Evolutionary conservation across 495 filamentous ascomycete genomes (phyloP), one percentile per base, ranked within the genome.

Genomic region (Lophium mytilinum): DNA sequence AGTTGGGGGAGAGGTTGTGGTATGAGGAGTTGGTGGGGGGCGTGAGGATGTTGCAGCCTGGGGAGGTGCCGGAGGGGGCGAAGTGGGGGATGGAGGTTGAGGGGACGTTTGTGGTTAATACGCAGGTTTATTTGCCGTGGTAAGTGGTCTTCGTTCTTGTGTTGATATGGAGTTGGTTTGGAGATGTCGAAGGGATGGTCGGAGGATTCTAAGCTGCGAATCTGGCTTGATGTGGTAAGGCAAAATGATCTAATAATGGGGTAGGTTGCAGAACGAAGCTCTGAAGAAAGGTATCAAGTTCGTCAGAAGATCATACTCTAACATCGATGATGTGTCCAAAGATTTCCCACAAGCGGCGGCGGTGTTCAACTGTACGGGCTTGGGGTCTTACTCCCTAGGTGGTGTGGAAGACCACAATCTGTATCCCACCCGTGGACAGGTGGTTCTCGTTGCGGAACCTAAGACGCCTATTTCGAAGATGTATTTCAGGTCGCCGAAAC

Each of bases 391-490:
- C 12, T 14, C 30, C 9, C 62, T 65, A 14, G 43, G 46, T 18
- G 62, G 59, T 18, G 62, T 65, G 11, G 15, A 52, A 7, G 62
- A 65, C 19, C 61, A 52, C 1, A 52, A 45, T 17, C 17, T 65
- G n/a, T 69, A 69, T 49, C 69, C 67, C 0, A 73, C 72, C 0
- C 57, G 72, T 36, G 74, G 73, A 0, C 74, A 76, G 50, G 69
- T 76, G 8, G 62, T 76, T 4, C 61, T 76, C 1, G 68, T 68
- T 8, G 69, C 64, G 33, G 71, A 71, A 11, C 66, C 72, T 3
- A 58, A 47, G 14, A 54, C 24, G 3, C 61, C 60, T 2, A 61
- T 66, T 12, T 30, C 14, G n/a, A 21, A 59, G 12, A 69, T 71
- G 66, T 69, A 71, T 48, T 64, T 71, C 52, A 66, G 66, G 36